A percentile compares a stretch with the other conserved stretches of the same genome.
Evolutionary conservation across 345 rosid genomes (phyloP).

Genomic region (Bruguiera gymnorhiza): DNA sequence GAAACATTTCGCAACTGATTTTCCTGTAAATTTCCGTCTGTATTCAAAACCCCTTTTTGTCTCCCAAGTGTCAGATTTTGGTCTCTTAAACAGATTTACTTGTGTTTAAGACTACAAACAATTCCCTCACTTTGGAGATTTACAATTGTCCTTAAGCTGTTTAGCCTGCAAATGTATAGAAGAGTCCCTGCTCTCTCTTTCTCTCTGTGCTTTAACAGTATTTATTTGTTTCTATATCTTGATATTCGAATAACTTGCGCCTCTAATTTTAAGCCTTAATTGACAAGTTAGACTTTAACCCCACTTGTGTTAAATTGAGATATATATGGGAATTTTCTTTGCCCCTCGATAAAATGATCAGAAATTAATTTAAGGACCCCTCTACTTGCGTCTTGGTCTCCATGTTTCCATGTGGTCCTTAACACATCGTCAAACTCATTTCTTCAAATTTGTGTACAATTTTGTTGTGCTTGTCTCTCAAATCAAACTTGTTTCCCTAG

Average conservation of each 20-base stretch:
- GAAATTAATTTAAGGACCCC: slow-evolving; percentile 20
- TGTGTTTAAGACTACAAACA: slow-evolving; percentile 11
- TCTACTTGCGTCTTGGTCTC: slow-evolving; percentile 4
- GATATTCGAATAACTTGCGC: slow-evolving; percentile 7
- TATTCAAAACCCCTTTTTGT: slow-evolving; percentile 25
- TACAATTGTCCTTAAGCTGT: slow-evolving; percentile 14
- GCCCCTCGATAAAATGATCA: slow-evolving; percentile 9
- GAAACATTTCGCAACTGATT: slow-evolving; percentile 10
- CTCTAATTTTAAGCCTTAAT: slow-evolving; percentile 7
- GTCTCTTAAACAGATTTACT: slow-evolving; percentile 13
- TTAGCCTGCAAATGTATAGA: background rate
- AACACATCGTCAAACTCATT: background rate
- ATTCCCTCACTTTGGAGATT: slow-evolving; percentile 3
- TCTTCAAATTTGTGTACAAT: background rate
- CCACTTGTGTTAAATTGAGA: slow-evolving; percentile 6
- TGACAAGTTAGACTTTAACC: slow-evolving; percentile 1
- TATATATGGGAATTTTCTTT: background rate
- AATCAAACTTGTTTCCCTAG: background rate
- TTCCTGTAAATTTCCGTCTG: slow-evolving; percentile 20
- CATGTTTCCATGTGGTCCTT: background rate
- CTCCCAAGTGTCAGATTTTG: slow-evolving; percentile 29
- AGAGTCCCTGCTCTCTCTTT: background rate
- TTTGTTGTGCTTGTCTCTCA: background rate
- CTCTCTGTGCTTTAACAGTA: slow-evolving; percentile 23
- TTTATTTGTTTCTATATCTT: slow-evolving; percentile 23